Evolutionary conservation across 768 basidiomycete genomes (phyloP), one percentile per base, ranked within the genome.

Genomic region (Lactifluus subvellereus): DNA sequence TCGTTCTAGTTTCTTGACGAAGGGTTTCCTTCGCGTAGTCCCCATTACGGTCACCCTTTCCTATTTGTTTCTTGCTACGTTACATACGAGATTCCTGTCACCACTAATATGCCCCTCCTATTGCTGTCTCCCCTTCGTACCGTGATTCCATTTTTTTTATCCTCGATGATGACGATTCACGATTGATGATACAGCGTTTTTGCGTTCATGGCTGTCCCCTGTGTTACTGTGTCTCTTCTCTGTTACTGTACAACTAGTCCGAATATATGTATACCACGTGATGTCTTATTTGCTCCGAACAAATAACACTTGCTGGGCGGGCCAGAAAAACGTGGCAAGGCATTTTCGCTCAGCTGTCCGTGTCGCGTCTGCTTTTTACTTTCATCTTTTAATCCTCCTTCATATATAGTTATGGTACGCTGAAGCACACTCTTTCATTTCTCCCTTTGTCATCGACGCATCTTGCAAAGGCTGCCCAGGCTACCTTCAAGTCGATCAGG

Each of bases 401-500:
- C 10, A n/a, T n/a, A 10, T 56, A 33, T 27, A 30, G 4, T 22
- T 30, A 52, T 59, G 58, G 50, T 59, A 59, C 5, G 42, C 18
- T 43, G 58, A 11, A 5, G 6, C 2, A 3, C 11, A 3, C 9
- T 33, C 8, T 10, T 8, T 7, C 22, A 2, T 47, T 20, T 1
- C 13, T 27, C 10, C 8, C n/a, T 8, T 22, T 0, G 14, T 13
- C 5, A 20, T 32, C 11, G 4, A 6, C 30, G 20, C 4, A 52
- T 43, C 6, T 7, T 27, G 6, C 11, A 14, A 9, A 45, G 35
- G 89, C 89, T 77, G 77, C 89, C 66, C 89, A 91, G 77, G 89
- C 92, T 68, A 96, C 94, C 30, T 94, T 98, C 87, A 97, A 92
- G 78, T 87, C 86, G 68, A 98, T 98, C 84, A 91, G 84, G 79